Evolutionary conservation across 2,329 filamentous ascomycete genomes (phyloP).

Genomic region (Sporothrix sp.): DNA sequence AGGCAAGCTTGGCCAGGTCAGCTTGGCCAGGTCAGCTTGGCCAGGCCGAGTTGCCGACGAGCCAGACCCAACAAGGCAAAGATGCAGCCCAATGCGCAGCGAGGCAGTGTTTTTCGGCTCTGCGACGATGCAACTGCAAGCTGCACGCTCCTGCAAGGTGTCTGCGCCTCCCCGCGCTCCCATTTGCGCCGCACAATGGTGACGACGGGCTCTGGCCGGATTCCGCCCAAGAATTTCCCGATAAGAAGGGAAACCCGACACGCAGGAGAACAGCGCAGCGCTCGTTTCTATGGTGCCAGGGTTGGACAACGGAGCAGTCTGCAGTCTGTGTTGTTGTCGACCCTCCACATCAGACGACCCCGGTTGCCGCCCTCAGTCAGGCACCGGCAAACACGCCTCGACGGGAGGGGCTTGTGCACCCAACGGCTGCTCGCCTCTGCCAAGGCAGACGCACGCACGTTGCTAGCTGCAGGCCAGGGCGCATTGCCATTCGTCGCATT

Average conservation of each 20-base stretch:
- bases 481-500: constrained; percentile 13
- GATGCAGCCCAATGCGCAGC: neutral
- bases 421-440: constrained; percentile 3
- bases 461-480: constrained; percentile 3
- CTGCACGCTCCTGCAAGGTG: neutral
- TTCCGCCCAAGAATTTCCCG: too few species aligned
- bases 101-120: constrained; percentile 3
- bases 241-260: too few species aligned
- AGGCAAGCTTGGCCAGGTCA: too few species aligned
- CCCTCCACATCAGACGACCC: too few species aligned
- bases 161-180: neutral
- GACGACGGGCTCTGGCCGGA: too few species aligned
- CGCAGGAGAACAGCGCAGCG: too few species aligned
- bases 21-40: neutral
- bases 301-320: too few species aligned
- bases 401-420: neutral
- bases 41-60: neutral
- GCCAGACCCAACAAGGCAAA: constrained; percentile 1
- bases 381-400: neutral
- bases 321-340: too few species aligned
- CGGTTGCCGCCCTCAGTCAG: too few species aligned
- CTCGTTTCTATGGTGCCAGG: too few species aligned
- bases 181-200: neutral
- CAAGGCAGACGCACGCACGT: constrained; percentile 16
- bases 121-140: neutral